Percentiles rank a stretch among this genome's conserved stretches.
Evolutionary conservation across 768 basidiomycete genomes (phyloP).

Genomic region (Hebeloma cylindrosporum): DNA sequence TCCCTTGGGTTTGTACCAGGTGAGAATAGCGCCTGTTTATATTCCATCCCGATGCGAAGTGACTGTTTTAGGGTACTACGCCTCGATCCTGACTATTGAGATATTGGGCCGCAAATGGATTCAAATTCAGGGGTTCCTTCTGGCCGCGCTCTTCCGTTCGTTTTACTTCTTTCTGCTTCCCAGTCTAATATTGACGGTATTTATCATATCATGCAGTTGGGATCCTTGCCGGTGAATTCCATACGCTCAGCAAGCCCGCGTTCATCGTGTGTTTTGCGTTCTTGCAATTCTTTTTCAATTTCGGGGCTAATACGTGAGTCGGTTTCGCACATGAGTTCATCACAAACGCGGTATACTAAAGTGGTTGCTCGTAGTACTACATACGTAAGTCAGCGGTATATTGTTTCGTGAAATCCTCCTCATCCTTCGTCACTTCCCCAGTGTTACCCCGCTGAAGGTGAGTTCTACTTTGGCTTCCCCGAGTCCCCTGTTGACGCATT

Average conservation of each 20-base stretch:
- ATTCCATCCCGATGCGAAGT: not conserved
- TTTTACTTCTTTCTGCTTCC: slow-evolving; percentile 7
- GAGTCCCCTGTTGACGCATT: not conserved
- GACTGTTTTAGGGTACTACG: slow-evolving; percentile 58
- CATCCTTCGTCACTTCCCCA: slow-evolving; percentile 18
- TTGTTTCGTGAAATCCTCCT: not conserved
- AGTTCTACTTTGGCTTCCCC: not conserved
- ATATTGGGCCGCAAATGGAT: slow-evolving; percentile 73
- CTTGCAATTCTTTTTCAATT: slow-evolving; percentile 83
- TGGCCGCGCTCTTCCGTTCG: slow-evolving; percentile 66
- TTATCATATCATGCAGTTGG: slow-evolving; percentile 41
- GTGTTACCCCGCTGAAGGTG: slow-evolving; percentile 68
- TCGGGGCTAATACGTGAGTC: slow-evolving; percentile 67
- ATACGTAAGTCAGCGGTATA: slow-evolving; percentile 36
- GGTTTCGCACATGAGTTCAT: slow-evolving; percentile 6
- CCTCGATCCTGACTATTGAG: slow-evolving; percentile 67
- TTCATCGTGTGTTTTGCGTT: slow-evolving; percentile 76
- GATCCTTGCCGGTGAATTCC: slow-evolving; percentile 68
- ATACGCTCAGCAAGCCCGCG: slow-evolving; percentile 49
- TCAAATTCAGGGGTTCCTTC: slow-evolving; percentile 72
- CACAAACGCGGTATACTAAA: not conserved
- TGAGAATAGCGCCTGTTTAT: slow-evolving; percentile 18
- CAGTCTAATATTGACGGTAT: not conserved
- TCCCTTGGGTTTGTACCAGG: slow-evolving; percentile 77
- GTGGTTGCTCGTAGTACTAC: slow-evolving; percentile 40